Base-by-base conservation (phyloP, 352 stramenopile species). In the Globisporangium parvum region DNA sequence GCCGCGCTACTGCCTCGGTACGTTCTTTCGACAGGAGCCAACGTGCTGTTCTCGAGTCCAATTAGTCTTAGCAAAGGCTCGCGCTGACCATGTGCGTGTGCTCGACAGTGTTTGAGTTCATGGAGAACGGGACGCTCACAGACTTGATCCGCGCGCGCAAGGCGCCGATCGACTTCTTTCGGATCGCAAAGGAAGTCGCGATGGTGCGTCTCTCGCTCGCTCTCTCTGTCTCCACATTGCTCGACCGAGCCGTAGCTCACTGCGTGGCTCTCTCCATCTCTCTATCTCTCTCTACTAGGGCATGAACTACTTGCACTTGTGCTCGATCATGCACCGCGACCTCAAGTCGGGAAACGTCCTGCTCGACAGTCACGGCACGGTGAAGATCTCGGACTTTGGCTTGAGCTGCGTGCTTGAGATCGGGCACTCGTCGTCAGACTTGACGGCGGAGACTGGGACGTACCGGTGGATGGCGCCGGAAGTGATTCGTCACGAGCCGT, bases 311-410 rank as follows among this genome's bases (percentile, higher is more conserved):
- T 83, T 96, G 57, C 93, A 98, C 59, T 68, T 96, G 55, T 88
- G 87, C 59, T 96, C 91, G 17, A 93, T 98, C 46, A 89, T 98
- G 70, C 95, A 98, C 67, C 87, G 95, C 51, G 95, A 98, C 73
- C 72, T 98, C 37, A 98, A 98, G 72, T 96, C 95, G n/a, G 91
- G 95, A 23, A 98, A 98, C 69, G 79, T 98, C 37, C 65, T 96
- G 17, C 74, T 96, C 20, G 84, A 94, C 65, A 75, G 71, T 3
- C 81, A 93, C 48, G 77, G 77, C 39, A 91, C 79, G 5, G 81
- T 87, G 49, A 95, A 96, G 60, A 93, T 96, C 46, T 93, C 85
- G 12, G 87, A 96, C 59, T 96, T 96, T 69, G 84, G 85, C 2
- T 64, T 96, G 45, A 94, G 85, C 33, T 93, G 83, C 40, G 80